These are phyloP conservation scores for Hippophae rhamnoides DNA, from an alignment of 306 rosid genomes.

Conservation along the genomic window DNA sequence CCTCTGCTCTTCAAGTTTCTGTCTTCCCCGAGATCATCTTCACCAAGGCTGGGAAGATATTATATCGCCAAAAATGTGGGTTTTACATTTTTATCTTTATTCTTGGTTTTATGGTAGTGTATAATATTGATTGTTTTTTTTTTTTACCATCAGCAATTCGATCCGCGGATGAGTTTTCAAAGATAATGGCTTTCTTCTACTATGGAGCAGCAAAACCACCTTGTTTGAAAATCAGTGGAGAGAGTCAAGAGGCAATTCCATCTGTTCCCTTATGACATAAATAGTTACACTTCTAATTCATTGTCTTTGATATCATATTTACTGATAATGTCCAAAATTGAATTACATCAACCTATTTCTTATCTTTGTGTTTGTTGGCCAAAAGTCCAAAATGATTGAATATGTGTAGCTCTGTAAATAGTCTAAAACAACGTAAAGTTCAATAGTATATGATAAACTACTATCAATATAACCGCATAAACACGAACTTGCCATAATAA, in stretches of 20 bases:
- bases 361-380: too few relatives aligned
- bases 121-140: background rate
- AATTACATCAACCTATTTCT: too few relatives aligned
- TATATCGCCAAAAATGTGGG: slow-evolving; percentile 62
- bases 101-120: background rate
- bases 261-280: slow-evolving; percentile 16
- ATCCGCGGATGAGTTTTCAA: slow-evolving; percentile 73
- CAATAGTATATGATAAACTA: too few relatives aligned
- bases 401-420: too few relatives aligned
- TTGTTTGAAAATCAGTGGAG: slow-evolving; percentile 35
- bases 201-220: slow-evolving; percentile 73
- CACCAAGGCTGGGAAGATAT: slow-evolving; percentile 78
- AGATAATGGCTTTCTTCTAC: slow-evolving; percentile 83
- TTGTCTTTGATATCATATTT: too few relatives aligned
- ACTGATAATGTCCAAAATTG: too few relatives aligned
- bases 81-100: slow-evolving; percentile 8
- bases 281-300: too few relatives aligned
- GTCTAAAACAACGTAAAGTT: too few relatives aligned
- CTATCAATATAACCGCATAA: too few relatives aligned
- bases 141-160: slow-evolving; percentile 38
- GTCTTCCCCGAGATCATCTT: slow-evolving; percentile 73
- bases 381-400: too few relatives aligned
- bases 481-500: too few relatives aligned
- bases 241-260: slow-evolving; percentile 53
- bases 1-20: slow-evolving; percentile 59